A percentile compares a stretch with the other conserved stretches of the same genome.
These are phyloP conservation scores for Achlya hypogyna DNA, from an alignment of 352 stramenopile genomes.

Conservation along the genomic window DNA sequence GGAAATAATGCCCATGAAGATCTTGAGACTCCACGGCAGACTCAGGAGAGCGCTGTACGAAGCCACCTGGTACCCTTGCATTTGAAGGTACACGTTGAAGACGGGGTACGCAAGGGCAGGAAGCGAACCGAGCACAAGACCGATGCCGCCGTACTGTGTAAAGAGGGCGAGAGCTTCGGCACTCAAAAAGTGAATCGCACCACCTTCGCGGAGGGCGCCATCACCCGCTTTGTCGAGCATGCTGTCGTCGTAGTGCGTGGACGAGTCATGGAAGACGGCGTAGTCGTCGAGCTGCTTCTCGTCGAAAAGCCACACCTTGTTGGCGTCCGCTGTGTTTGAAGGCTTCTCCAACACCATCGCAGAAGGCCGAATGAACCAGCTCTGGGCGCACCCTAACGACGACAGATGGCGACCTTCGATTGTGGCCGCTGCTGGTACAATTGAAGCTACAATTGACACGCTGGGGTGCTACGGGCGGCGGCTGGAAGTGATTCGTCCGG, in stretches of 20 bases:
- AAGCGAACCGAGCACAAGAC: background rate
- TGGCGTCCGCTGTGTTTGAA: background rate
- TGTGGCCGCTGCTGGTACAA: too few relatives aligned
- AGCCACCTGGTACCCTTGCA: constrained; percentile 30
- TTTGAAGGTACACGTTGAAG: constrained; percentile 13
- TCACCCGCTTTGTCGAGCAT: constrained; percentile 11
- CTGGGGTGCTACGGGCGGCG: too few relatives aligned
- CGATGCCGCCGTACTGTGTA: constrained; percentile 11
- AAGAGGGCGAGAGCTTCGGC: constrained; percentile 13
- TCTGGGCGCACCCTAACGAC: too few relatives aligned
- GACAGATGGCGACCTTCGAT: too few relatives aligned
- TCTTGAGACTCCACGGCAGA: constrained; percentile 49
- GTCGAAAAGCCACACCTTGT: constrained; percentile 5
- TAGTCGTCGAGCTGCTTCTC: constrained; percentile 9
- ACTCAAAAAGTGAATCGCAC: constrained; percentile 36
- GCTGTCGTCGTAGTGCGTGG: constrained; percentile 3
- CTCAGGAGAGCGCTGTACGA: constrained; percentile 40
- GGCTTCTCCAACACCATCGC: too few relatives aligned
- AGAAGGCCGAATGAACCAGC: too few relatives aligned
- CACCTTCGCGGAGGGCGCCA: constrained; percentile 37
- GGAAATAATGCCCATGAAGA: constrained; percentile 47
- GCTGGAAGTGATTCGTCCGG: too few relatives aligned
- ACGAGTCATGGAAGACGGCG: background rate
- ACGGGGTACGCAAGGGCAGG: constrained; percentile 1
- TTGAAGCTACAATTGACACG: too few relatives aligned